Base-by-base conservation (phyloP, 768 basidiomycete genomes). In the Russula sp. region DNA sequence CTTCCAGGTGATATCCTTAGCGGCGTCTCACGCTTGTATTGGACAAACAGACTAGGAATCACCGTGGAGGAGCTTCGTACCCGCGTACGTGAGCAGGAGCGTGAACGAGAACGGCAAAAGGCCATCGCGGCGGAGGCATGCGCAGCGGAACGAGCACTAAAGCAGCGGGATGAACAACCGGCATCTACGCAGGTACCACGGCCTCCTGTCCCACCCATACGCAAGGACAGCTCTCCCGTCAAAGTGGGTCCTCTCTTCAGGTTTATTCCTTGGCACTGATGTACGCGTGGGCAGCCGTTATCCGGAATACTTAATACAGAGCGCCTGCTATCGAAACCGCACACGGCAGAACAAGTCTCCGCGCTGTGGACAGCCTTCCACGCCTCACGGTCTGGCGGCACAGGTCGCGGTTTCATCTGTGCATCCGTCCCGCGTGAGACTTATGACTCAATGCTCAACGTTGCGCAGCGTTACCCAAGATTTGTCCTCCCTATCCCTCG, bases 281-380 rank as follows among this genome's bases (percentile, higher is more conserved):
- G 27, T 6, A 55, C 49, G 42, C 61, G 32, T 63, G 20, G 42
- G 55, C 52, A 98, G 96, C 87, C 94, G 10, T 79, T 98, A 22
- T 82, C 85, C 4, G 84, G 81, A 9, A 87, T 97, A 64, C 77
- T 98, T 68, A 94, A 97, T 73, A 72, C 95, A 13, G 76, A 84
- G 20, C 83, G 84, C 57, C 74, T 95, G 27, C 69, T 90, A 61
- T 76, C 82, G 31, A 80, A 81, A 10, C 83, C 88, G 0, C 89
- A 92, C 71, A 86, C 88, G 2, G 59, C 84, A 6, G 81, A 82
- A 10, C 89, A 91, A 71, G 81, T 99, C 68, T 82, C 87, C 4
- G 80, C 86, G 0, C 79, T 98, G 0, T 98, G 96, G 96, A 90
- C 84, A 3, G 82, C 89, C 0, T 98, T 95, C 70, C 95, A 98